A percentile compares a stretch with the other conserved stretches of the same genome.
phyloP scores from a whole-genome alignment of 2,329 filamentous ascomycete genomes.

The Pezicula radicicola region DNA sequence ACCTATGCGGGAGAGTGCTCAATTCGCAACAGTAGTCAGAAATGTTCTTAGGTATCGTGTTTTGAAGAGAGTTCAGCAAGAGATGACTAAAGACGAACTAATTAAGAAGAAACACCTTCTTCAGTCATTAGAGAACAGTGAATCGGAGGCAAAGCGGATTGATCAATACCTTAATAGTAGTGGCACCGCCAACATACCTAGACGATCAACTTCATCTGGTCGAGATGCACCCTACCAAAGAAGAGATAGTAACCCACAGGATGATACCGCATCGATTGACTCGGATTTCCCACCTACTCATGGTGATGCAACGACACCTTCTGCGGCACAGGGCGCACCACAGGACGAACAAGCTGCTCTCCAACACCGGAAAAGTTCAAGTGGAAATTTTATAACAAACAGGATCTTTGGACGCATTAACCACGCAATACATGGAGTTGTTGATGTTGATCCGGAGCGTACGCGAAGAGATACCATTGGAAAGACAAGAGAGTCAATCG shows the following conservation, averaged over 20 bases:
- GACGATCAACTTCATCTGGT: conserved; percentile 61
- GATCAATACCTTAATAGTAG: conserved; percentile 85
- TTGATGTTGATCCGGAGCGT: conserved; percentile 91
- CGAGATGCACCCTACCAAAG: conserved; percentile 44
- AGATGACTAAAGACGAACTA: conserved; percentile 93
- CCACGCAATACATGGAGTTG: conserved; percentile 93
- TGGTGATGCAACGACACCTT: conserved; percentile 68
- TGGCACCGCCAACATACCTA: conserved; percentile 58
- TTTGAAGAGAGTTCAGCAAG: conserved; percentile 92
- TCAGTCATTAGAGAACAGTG: conserved; percentile 88
- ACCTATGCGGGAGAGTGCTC: conserved; percentile 95
- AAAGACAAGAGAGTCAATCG: conserved; percentile 87
- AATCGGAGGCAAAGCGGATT: conserved; percentile 87
- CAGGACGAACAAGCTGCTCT: conserved; percentile 42
- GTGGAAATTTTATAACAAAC: conserved; percentile 85
- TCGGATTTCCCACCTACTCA: conserved; percentile 94
- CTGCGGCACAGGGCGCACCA: conserved; percentile 70
- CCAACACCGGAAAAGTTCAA: conserved; percentile 75
- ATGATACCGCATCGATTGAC: conserved; percentile 88
- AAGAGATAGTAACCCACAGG: conserved; percentile 56
- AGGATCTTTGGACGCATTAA: conserved; percentile 95
- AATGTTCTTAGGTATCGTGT: conserved; percentile 86
- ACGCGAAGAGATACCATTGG: conserved; percentile 91
- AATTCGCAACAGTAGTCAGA: conserved; percentile 93
- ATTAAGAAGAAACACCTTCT: conserved; percentile 80